Evolutionary conservation across 2,329 filamentous ascomycete species (phyloP), one percentile per base, ranked within the genome.

Genomic region (Ilyonectria mors-panacis): DNA sequence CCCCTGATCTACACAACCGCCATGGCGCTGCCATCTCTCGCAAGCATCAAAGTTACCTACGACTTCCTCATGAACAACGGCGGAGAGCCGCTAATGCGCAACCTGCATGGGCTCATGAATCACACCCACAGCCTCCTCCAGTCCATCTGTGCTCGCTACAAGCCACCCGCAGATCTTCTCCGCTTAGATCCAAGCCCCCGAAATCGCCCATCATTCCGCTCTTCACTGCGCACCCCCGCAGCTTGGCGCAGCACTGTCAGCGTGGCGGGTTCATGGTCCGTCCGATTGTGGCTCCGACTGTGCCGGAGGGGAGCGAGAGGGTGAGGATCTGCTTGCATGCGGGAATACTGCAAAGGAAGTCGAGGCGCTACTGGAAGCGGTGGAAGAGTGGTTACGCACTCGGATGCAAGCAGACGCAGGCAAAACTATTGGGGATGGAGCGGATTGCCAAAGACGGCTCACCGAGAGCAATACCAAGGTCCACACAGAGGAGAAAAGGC

Each of bases 1-100:
- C 90, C 87, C 2, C 80, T 94, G 47, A 93, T 94, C 61, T 94
- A 93, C 77, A 93, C 92, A 0, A 94, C 92, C 0, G 90, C 91
- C 33, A 85, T 93, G 80, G 86, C 89, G 0, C 88, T 89, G 45
- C 87, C 91, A 0, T 84, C 86, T 2, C 83, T 93, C 1, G 87
- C 87, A 0, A 86, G 86, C 15, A 90, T 93, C 59, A 81, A 84
- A 47, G 83, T 87, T 0, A 84, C 85, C 0, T 92, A 91, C 73
- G 82, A 85, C 8, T 85, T 90, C 35, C 80, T 93, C n/a, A 76
- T 75, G 9, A 77, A 79, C 2, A 88, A 87, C 0, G 76, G 81
- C 35, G 88, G 86, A 0, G 83, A 86, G 15, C 35, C 55, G 2
- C 71, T 80, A 13, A 53, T 76, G 0, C 26, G 47, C 0, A 73